Evolutionary conservation across 164 flowering plant species (phyloP).

Genomic region (Stephania yunnanensis): DNA sequence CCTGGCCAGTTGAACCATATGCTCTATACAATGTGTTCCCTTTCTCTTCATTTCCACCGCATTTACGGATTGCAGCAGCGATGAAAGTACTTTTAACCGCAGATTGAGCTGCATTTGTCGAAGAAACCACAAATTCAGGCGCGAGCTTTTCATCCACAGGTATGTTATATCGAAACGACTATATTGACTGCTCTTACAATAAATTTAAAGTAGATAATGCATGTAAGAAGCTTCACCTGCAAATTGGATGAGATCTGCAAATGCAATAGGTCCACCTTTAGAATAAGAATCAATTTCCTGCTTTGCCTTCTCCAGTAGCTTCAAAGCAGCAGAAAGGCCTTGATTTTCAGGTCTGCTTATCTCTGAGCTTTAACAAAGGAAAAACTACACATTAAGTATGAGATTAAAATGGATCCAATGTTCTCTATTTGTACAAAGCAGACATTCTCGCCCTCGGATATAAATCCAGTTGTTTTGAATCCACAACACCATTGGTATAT

Average conservation of each 20-base stretch:
- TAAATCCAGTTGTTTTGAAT: too few relatives aligned
- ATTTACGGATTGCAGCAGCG: constrained; percentile 80
- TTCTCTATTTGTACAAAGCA: too few relatives aligned
- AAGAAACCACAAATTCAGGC: constrained; percentile 10
- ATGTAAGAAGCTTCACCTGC: constrained; percentile 52
- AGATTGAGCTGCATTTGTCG: constrained; percentile 56
- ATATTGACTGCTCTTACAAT: too few relatives aligned
- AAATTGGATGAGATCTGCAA: constrained; percentile 77
- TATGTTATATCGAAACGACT: too few relatives aligned
- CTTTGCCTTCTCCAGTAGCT: constrained; percentile 66
- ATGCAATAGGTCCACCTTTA: constrained; percentile 90
- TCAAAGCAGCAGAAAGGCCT: constrained; percentile 71
- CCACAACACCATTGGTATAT: too few relatives aligned
- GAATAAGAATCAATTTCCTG: constrained; percentile 83
- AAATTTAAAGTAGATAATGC: too few relatives aligned
- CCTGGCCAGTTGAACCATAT: constrained; percentile 93
- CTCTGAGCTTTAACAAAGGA: constrained; percentile 68
- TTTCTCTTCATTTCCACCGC: constrained; percentile 93
- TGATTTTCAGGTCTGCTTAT: constrained; percentile 88
- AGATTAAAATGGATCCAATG: background rate
- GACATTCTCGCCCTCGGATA: too few relatives aligned
- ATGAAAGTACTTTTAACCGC: constrained; percentile 70
- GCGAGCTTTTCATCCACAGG: background rate
- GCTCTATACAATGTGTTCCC: constrained; percentile 67
- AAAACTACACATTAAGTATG: constrained; percentile 2